These are phyloP conservation scores for Ustilago vetiveriae DNA, from an alignment of 1,284 basidiomycete genomes.

Conservation along the genomic window DNA sequence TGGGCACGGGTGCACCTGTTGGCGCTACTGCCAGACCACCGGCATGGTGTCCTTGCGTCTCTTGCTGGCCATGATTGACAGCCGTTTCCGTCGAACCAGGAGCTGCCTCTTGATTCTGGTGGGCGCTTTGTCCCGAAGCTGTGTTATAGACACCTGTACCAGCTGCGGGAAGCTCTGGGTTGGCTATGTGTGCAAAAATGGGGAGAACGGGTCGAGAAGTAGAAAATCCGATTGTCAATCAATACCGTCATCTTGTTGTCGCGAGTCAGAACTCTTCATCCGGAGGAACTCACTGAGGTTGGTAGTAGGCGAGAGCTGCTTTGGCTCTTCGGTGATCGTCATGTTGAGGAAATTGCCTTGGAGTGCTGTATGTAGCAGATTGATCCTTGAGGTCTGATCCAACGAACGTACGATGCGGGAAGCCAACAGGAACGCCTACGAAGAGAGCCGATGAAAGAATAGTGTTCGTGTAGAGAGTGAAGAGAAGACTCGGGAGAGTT, in stretches of 20 bases:
- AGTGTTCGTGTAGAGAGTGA: no score
- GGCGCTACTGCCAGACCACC: constrained; percentile 30
- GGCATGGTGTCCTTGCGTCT: constrained; percentile 10
- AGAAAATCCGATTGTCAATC: no score
- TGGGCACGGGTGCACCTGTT: constrained; percentile 38
- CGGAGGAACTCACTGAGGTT: constrained; percentile 27
- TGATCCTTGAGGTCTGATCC: background rate
- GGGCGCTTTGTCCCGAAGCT: constrained; percentile 2
- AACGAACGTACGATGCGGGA: no score
- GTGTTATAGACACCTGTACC: constrained; percentile 30
- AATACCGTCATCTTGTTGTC: no score
- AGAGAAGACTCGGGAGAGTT: no score
- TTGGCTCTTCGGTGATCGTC: constrained; percentile 2
- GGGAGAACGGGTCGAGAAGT: no score
- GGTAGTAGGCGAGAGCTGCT: constrained; percentile 28
- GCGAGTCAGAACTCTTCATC: no score
- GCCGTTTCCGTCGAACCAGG: constrained; percentile 7
- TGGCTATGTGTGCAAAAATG: constrained; percentile 14
- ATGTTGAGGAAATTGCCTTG: no score
- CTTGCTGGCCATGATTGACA: constrained; percentile 2
- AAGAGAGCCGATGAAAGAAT: no score
- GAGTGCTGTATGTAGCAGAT: no score
- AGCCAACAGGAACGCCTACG: no score
- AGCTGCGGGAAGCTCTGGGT: constrained; percentile 28
- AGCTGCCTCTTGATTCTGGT: background rate